phyloP scores from a whole-genome alignment of 768 basidiomycete species.

The Mycena filopes region DNA sequence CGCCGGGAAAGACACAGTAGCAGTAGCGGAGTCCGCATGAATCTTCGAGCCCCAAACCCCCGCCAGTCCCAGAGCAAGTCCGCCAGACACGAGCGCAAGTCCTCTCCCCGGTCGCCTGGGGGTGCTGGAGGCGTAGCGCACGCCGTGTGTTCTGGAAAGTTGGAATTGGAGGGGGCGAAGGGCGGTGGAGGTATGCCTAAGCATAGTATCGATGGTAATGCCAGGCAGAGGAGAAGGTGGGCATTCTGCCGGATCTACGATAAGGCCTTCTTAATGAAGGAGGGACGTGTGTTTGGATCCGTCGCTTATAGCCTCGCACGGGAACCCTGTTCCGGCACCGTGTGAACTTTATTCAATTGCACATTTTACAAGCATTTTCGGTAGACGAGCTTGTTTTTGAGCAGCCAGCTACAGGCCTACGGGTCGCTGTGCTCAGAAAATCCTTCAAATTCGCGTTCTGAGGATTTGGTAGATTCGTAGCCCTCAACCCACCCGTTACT shows the following conservation, averaged over 20 bases:
- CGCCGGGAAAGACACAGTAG: slow-evolving; percentile 2
- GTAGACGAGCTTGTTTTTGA: too few relatives aligned
- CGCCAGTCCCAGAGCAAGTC: slow-evolving; percentile 25
- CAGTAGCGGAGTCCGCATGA: slow-evolving; percentile 22
- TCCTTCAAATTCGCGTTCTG: too few relatives aligned
- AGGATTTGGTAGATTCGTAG: too few relatives aligned
- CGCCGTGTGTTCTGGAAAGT: slow-evolving; percentile 5
- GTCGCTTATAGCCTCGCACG: background rate
- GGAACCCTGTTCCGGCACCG: background rate
- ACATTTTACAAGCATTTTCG: too few relatives aligned
- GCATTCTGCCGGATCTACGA: slow-evolving; percentile 25
- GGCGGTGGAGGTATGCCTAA: slow-evolving; percentile 1
- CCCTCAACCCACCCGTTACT: too few relatives aligned
- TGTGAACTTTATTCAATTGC: too few relatives aligned
- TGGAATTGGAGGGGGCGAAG: background rate
- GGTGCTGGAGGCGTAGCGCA: slow-evolving; percentile 25
- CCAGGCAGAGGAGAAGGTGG: background rate
- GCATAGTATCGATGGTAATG: slow-evolving; percentile 3
- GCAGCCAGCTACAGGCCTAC: too few relatives aligned
- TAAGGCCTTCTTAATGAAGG: slow-evolving; percentile 1
- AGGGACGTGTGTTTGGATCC: background rate
- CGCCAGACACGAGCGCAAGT: slow-evolving; percentile 21
- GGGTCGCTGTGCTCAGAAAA: too few relatives aligned
- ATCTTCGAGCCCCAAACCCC: slow-evolving; percentile 16
- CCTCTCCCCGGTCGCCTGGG: background rate